A percentile compares a stretch with the other conserved stretches of the same genome.
Conservation (phyloP, 768 basidiomycete species). For the Lactarius evosmus region DNA sequence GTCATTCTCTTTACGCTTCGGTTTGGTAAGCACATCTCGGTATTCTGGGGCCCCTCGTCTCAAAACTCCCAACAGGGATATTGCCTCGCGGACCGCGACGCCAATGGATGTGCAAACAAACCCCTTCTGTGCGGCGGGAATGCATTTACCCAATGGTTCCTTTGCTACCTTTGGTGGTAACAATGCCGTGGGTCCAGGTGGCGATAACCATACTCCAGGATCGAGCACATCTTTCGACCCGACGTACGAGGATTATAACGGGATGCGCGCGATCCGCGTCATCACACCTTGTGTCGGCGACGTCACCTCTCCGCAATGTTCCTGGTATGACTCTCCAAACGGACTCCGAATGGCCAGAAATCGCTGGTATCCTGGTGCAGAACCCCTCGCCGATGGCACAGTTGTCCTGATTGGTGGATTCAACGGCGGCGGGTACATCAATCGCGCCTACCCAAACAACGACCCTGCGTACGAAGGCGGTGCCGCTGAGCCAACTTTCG, state of each 20-base stretch:
- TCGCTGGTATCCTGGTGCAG: conserved; percentile 78
- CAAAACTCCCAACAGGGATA: conserved; percentile 46
- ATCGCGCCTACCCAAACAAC: conserved; percentile 65
- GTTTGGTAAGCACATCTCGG: conserved; percentile 48
- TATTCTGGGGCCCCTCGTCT: background rate
- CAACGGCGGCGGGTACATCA: conserved; percentile 73
- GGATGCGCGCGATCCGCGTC: conserved; percentile 72
- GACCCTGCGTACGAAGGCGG: conserved; percentile 62
- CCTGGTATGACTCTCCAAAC: conserved; percentile 70
- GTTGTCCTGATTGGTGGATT: conserved; percentile 81
- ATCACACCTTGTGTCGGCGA: conserved; percentile 68
- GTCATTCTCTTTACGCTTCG: conserved; percentile 72
- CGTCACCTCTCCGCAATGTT: conserved; percentile 48
- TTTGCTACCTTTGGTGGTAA: conserved; percentile 76
- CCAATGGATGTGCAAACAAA: conserved; percentile 76
- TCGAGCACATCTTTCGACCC: conserved; percentile 53
- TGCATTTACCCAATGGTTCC: conserved; percentile 77
- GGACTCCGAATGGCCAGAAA: conserved; percentile 60
- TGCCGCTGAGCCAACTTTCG: conserved; percentile 75
- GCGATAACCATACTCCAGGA: conserved; percentile 46
- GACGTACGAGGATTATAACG: conserved; percentile 75
- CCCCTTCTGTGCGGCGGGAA: conserved; percentile 75
- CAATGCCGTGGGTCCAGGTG: conserved; percentile 66
- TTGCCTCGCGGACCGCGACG: conserved; percentile 52
- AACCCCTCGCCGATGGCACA: conserved; percentile 70